Evolutionary conservation across 129 eudicot genomes (phyloP).

Genomic region (Sambucus nigra): DNA sequence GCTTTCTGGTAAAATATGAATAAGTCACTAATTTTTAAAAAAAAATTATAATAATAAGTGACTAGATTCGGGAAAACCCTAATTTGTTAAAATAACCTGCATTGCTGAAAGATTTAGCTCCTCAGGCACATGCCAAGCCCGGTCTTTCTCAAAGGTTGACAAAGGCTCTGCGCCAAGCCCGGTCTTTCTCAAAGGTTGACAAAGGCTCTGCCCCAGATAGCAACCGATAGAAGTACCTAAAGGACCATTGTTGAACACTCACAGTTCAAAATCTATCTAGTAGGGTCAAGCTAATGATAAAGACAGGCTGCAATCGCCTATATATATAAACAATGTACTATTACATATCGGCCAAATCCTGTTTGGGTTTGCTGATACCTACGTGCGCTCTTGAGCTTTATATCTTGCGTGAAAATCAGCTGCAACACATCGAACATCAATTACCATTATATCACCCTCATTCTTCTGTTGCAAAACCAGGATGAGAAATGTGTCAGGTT

Average conservation of each 20-base stretch:
- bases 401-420: constrained; percentile 88
- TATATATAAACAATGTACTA: too few species aligned
- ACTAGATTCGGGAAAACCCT: background rate
- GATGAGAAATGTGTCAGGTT: constrained; percentile 10
- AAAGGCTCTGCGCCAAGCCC: constrained; percentile 68
- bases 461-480: constrained; percentile 43
- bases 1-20: constrained; percentile 48
- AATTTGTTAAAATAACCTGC: constrained; percentile 44
- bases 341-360: background rate
- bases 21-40: background rate
- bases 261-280: background rate
- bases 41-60: background rate
- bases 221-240: constrained; percentile 78
- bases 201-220: constrained; percentile 60
- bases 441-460: constrained; percentile 70
- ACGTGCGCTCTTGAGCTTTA: constrained; percentile 98
- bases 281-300: constrained; percentile 1
- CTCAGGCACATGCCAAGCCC: constrained; percentile 96
- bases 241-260: constrained; percentile 9
- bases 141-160: constrained; percentile 78
- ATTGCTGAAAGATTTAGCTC: constrained; percentile 61
- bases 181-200: constrained; percentile 78
- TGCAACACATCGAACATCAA: constrained; percentile 80
- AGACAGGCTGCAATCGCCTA: background rate
- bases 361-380: constrained; percentile 44